Evolutionary conservation across 306 rosid species (phyloP), one percentile per base, ranked within the genome.

Genomic region (Vigna nakashimae): DNA sequence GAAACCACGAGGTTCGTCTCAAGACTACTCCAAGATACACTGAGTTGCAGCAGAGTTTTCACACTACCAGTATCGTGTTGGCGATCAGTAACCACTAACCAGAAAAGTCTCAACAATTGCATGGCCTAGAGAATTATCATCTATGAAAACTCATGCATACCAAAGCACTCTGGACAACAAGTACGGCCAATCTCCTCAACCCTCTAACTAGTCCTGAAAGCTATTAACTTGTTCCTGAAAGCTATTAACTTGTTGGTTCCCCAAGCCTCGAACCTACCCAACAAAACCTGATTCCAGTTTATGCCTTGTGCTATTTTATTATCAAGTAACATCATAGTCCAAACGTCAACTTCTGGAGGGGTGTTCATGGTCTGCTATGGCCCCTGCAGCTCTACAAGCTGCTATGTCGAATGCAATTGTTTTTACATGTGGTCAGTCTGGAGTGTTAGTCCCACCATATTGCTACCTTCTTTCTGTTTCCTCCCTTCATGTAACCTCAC

Each of bases 231-330:
- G 80, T 88, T 87, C 4, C 91, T 79, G 80, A 90, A 86, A 12
- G 89, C 85, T 80, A 85, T 79, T 56, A 82, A 87, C 84, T 88
- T 85, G 80, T 88, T 87, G 46, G 58, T 86, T 38, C 87, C 89
- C 52, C 82, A 52, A 90, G 0, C 91, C 87, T 69, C 85, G 86
- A 24, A 16, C 43, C 22, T 32, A 32, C 45, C 24, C 24, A 34
- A 62, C 13, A 16, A 60, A 60, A 58, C 20, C 43, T 14, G 22
- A 30, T 30, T 60, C 12, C 5, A 60, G 43, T 30, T 60, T 30
- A 60, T 60, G 43, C 4, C n/a, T 59, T 59, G 5, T 6, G 43
- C 3, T 60, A 60, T 26, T 30, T 28, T 20, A 60, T 60, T 15
- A 60, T 14, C 20, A 30, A 30, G 17, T 13, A 5, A 1, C 17